Conservation (phyloP, 225 moss, liverwort and hornwort species). For the Physcomitrium patens region DNA sequence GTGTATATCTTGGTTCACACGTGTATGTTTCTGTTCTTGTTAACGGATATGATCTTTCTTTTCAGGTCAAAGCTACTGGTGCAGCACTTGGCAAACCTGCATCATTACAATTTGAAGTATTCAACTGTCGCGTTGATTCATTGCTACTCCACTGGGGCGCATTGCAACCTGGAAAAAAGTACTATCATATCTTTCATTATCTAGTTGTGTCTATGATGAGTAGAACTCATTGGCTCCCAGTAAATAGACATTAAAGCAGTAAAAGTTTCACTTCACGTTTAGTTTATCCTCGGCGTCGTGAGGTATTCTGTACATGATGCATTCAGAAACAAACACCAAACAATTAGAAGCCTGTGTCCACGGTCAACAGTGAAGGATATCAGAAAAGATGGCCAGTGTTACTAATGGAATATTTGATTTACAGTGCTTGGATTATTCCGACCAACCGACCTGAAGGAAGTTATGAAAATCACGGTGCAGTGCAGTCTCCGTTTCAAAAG, state of each 20-base stretch:
- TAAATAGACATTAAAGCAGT: not conserved
- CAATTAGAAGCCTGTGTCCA: not conserved
- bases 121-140: constrained; percentile 48
- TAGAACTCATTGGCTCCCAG: not conserved
- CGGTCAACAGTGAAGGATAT: not conserved
- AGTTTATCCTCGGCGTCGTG: not conserved
- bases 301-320: not conserved
- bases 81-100: constrained; percentile 62
- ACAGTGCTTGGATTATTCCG: constrained; percentile 57
- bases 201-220: not conserved
- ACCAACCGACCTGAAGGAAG: constrained; percentile 42
- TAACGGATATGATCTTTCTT: not conserved
- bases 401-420: constrained; percentile 13
- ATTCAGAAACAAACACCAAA: not conserved
- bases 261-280: not conserved
- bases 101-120: constrained; percentile 65
- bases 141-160: constrained; percentile 87
- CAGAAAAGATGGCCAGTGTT: not conserved
- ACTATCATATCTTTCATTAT: constrained; percentile 1
- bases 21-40: constrained; percentile 2
- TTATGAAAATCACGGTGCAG: constrained; percentile 42
- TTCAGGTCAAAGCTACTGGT: constrained; percentile 59
- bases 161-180: constrained; percentile 69
- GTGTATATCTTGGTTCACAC: not conserved
- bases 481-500: constrained; percentile 55